A percentile compares a stretch with the other conserved stretches of the same genome.
phyloP scores from a whole-genome alignment of 2,329 filamentous ascomycete species.

The Dactylellina drechsleri region DNA sequence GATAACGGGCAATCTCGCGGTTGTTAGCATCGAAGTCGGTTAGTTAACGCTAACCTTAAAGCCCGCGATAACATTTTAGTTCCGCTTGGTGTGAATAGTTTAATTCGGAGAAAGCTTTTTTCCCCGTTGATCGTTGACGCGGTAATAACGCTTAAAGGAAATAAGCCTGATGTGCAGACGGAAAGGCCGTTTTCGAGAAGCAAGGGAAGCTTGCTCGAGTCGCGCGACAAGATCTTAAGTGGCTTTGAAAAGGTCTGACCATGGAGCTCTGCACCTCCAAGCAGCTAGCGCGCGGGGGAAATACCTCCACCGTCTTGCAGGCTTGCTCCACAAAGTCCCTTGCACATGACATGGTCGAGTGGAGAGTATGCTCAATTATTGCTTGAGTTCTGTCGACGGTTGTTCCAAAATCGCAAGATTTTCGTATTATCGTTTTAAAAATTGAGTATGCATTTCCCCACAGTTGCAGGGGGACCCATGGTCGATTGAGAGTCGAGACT shows the following conservation, averaged over 20 bases:
- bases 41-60: too few relatives aligned
- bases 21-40: too few relatives aligned
- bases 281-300: slow-evolving; percentile 19
- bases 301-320: slow-evolving; percentile 15
- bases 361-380: neutral
- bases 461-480: slow-evolving; percentile 17
- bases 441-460: slow-evolving; percentile 29
- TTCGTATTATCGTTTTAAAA: slow-evolving; percentile 21
- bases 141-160: slow-evolving; percentile 10
- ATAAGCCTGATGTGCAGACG: too few relatives aligned
- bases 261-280: slow-evolving; percentile 10
- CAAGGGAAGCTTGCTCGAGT: neutral
- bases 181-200: slow-evolving; percentile 16
- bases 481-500: slow-evolving; percentile 4
- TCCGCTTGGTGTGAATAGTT: slow-evolving; percentile 1
- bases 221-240: slow-evolving; percentile 1
- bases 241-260: slow-evolving; percentile 8
- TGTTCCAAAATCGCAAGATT: slow-evolving; percentile 21
- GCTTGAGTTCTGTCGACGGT: neutral
- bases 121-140: slow-evolving; percentile 17
- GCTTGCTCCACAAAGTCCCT: slow-evolving; percentile 1
- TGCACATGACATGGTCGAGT: slow-evolving; percentile 13
- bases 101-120: neutral
- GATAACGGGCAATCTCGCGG: too few relatives aligned
- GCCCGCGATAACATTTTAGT: too few relatives aligned